Evolutionary conservation across 208 protist species (phyloP), one percentile per base, ranked within the genome.

Genomic region (Phytomonas sp.): DNA sequence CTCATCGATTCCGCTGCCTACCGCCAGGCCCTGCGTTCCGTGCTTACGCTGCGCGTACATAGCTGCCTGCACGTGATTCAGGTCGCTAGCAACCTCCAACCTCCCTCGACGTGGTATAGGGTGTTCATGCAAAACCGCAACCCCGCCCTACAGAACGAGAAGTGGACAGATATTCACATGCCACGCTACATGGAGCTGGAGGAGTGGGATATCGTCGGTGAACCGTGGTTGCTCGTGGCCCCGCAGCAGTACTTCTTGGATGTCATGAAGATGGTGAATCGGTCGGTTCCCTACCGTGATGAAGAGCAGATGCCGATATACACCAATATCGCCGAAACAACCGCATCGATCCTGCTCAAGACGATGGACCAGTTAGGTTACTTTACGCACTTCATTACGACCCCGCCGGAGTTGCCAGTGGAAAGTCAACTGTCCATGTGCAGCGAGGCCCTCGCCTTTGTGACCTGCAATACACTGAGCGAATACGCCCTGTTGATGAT

Each of bases 291-390:
- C 28, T 89, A 78, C 53, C 72, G 80, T 43, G 74, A 81, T 7
- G 70, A 72, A 8, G 40, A 56, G 23, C 53, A 70, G 17, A n/a
- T 64, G 30, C 59, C 66, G 59, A 66, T 71, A 33, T 80, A 71
- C 82, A 71, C 60, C 34, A 67, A 80, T 34, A 64, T 84, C 68
- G 34, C 64, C 34, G 71, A 77, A 46, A 93, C 90, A 15, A 66
- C 84, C 17, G 78, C 85, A 15, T 82, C 72, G 30, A 73, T 87
- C 60, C 86, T 92, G 66, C 79, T 97, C 56, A 81, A 85, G 66
- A 84, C 82, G 26, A 80, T 97, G 37, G 92, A 97, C 71, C 79
- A 94, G 34, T 81, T 97, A 59, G 92, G 92, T 62, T 97, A 97
- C 75, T 89, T 97, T 71, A 91, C 90, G 3, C 92, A 97, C 79